Evolutionary conservation across 2,329 filamentous ascomycete species (phyloP), one percentile per base, ranked within the genome.

Genomic region (Fusarium illudens): DNA sequence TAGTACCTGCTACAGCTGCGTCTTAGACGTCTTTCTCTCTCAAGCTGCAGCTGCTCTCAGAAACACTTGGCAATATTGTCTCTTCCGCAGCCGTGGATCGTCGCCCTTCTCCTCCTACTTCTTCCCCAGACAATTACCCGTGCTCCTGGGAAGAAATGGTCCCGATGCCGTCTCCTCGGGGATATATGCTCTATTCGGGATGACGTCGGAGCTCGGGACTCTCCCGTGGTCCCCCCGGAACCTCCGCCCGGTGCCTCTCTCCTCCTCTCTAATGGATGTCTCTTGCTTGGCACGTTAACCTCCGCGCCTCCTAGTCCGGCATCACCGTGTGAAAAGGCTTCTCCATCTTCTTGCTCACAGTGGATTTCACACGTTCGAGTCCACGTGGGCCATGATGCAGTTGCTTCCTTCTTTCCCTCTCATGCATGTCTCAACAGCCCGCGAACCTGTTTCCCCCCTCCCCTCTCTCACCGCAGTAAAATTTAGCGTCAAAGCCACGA

Each of bases 401-500:
- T 25, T 13, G 32, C 62, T 22, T 61, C 60, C 48, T 22, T 62
- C 50, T 34, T 50, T 20, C 36, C 19, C 52, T 58, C 44, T 53
- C 49, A 25, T 22, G 44, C 44, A 63, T 68, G 66, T 68, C 66
- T 68, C 62, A 63, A 50, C 39, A 48, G 48, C 34, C 65, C 50
- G 49, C 39, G 49, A 32, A 60, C 55, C 22, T 33, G 39, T 27
- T 49, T 37, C 27, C 34, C 49, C 34, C 46, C 63, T 20, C 66
- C n/a, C n/a, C n/a, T n/a, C n/a, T n/a, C 62, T 70, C 56, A 22
- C 61, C 36, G 61, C 51, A 17, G 62, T 65, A n/a, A n/a, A n/a
- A n/a, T n/a, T n/a, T n/a, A 65, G 51, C 51, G 62, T 36, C 39
- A 44, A 67, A 70, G 62, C 66, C 66, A 70, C 66, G 36, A 17